Evolutionary conservation across 2,329 filamentous ascomycete genomes (phyloP).

Genomic region (Colletotrichum phormii): DNA sequence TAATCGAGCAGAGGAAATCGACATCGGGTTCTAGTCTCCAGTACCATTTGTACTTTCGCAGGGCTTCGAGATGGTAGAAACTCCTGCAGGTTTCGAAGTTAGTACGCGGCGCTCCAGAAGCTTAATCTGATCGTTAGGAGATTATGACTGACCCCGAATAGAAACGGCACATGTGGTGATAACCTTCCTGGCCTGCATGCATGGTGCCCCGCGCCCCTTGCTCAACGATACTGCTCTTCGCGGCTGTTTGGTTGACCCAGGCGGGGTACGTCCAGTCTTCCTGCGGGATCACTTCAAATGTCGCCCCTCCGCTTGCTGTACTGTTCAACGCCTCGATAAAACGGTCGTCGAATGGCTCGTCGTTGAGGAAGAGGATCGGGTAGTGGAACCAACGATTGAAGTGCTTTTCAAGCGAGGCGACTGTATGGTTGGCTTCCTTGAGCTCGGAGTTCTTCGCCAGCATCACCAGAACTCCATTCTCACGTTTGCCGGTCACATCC

Average conservation of each 20-base stretch:
- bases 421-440: conserved; percentile 50
- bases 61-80: conserved; percentile 55
- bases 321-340: conserved; percentile 53
- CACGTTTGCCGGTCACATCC: conserved; percentile 42
- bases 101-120: not conserved
- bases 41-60: conserved; percentile 59
- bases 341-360: conserved; percentile 53
- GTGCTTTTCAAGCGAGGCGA: conserved; percentile 54
- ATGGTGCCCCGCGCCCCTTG: conserved; percentile 47
- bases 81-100: not conserved
- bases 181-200: conserved; percentile 53
- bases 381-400: conserved; percentile 62
- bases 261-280: conserved; percentile 47
- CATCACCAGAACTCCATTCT: conserved; percentile 59
- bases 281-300: not conserved
- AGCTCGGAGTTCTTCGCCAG: conserved; percentile 58
- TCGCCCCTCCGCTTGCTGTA: not conserved
- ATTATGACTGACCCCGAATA: conserved; percentile 45
- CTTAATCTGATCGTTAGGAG: not conserved
- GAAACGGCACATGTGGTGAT: conserved; percentile 56
- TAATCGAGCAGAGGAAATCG: conserved; percentile 57
- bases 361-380: conserved; percentile 59
- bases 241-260: conserved; percentile 45
- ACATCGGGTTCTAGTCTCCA: conserved; percentile 59
- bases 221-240: conserved; percentile 46